Conservation (phyloP, 208 protist genomes). For the Wallacemonas sp. region DNA sequence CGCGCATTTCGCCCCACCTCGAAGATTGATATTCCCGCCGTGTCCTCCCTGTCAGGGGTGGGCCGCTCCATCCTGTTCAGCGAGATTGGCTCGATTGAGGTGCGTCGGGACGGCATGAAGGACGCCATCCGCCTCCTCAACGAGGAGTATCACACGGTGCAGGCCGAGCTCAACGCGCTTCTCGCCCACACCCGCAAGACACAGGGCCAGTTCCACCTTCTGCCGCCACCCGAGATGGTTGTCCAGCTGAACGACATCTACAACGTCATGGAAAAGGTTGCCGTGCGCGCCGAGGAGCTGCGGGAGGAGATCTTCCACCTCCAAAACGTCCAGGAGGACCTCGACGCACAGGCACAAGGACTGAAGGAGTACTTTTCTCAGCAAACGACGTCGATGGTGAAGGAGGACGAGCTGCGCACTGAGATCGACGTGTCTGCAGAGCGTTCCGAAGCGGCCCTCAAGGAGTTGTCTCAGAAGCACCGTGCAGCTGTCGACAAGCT, state of each 20-base stretch:
- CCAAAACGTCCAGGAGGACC: conserved; percentile 58
- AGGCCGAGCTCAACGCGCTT: conserved; percentile 42
- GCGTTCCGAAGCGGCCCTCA: conserved; percentile 45
- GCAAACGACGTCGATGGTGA: conserved; percentile 27
- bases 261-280: conserved; percentile 78
- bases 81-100: conserved; percentile 70
- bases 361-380: conserved; percentile 68
- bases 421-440: conserved; percentile 54
- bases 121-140: conserved; percentile 52
- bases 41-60: conserved; percentile 51
- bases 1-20: conserved; percentile 47
- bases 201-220: conserved; percentile 77
- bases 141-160: conserved; percentile 58
- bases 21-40: conserved; percentile 29
- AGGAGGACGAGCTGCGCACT: conserved; percentile 61
- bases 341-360: conserved; percentile 47
- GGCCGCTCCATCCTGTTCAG: conserved; percentile 46
- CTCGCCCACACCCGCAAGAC: conserved; percentile 36
- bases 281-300: conserved; percentile 56
- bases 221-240: conserved; percentile 85
- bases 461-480: conserved; percentile 37
- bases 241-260: conserved; percentile 86
- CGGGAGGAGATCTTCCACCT: conserved; percentile 57
- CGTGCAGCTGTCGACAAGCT: conserved; percentile 53
- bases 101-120: conserved; percentile 40